Conservation (phyloP, 1,284 basidiomycete genomes). For the Amylostereum chailletii region DNA sequence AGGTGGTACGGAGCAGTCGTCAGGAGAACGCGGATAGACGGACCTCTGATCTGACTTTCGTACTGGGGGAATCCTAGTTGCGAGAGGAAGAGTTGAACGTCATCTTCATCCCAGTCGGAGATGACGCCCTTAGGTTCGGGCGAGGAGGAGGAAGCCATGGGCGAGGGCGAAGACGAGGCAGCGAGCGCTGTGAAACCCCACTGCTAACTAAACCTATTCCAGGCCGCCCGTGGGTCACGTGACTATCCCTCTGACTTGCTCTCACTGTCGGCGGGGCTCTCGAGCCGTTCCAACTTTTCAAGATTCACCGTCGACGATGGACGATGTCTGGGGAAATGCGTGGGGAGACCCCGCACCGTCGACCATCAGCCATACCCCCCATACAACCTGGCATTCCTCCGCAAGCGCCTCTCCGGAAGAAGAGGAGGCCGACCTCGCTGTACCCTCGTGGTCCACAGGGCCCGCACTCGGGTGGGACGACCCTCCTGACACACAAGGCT, state of each 20-base stretch:
- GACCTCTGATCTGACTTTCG: constrained; percentile 62
- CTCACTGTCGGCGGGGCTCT: background rate
- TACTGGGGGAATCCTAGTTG: constrained; percentile 77
- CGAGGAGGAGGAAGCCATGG: constrained; percentile 9
- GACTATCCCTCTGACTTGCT: background rate
- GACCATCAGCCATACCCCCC: constrained; percentile 5
- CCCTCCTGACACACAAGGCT: constrained; percentile 27
- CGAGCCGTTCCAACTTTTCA: background rate
- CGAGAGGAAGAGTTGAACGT: constrained; percentile 71
- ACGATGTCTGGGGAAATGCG: constrained; percentile 62
- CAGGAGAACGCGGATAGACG: constrained; percentile 17
- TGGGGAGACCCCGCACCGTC: constrained; percentile 42
- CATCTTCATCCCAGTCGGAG: constrained; percentile 75
- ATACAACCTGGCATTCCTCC: constrained; percentile 10
- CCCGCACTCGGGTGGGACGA: constrained; percentile 38
- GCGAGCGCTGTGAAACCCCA: background rate
- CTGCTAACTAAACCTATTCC: background rate
- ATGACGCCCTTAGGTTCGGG: constrained; percentile 30
- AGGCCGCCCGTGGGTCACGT: background rate
- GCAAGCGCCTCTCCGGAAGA: constrained; percentile 17
- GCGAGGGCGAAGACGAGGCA: background rate
- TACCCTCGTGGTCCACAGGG: constrained; percentile 44
- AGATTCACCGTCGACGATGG: constrained; percentile 29
- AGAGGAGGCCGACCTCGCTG: constrained; percentile 40
- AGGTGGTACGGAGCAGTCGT: constrained; percentile 2